phyloP scores from a whole-genome alignment of 805 yeast genomes.

The Pichia pseudocactophila region DNA sequence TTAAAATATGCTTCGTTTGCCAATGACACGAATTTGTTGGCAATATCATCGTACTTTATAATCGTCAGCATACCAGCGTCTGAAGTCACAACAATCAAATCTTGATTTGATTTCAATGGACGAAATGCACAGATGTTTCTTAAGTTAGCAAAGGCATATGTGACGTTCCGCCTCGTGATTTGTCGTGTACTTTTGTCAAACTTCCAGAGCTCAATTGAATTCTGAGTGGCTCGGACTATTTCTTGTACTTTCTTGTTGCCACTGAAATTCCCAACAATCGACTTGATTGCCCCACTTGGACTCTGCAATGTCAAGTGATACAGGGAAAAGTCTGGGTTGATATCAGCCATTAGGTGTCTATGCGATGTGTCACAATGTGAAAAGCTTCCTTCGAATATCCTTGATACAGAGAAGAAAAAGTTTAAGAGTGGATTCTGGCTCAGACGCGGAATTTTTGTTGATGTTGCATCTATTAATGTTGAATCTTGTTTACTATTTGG shows the following conservation, averaged over 20 bases:
- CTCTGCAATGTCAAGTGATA: conserved; percentile 65
- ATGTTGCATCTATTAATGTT: no score
- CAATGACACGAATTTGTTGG: conserved; percentile 29
- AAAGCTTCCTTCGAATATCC: no score
- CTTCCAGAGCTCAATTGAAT: conserved; percentile 44
- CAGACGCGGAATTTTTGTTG: conserved; percentile 11
- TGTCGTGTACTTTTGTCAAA: conserved; percentile 50
- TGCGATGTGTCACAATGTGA: neutral
- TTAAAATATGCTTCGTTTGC: conserved; percentile 63
- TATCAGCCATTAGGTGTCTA: conserved; percentile 13
- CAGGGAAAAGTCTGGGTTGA: conserved; percentile 36
- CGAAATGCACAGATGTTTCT: conserved; percentile 44
- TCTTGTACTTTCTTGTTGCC: conserved; percentile 50
- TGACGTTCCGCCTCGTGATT: conserved; percentile 33
- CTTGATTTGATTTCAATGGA: conserved; percentile 44
- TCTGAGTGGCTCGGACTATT: conserved; percentile 48
- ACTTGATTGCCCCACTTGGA: conserved; percentile 43
- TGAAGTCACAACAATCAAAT: conserved; percentile 57
- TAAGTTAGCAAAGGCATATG: conserved; percentile 50
- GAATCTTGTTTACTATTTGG: no score
- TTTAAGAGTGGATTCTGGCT: conserved; percentile 6
- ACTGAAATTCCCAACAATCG: conserved; percentile 63
- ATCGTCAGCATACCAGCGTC: conserved; percentile 71
- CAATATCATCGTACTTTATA: conserved; percentile 25
- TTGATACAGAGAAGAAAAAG: no score